Percentiles rank a stretch among this genome's conserved stretches.
Conservation (phyloP, 306 rosid genomes). For the Abrus precatorius region DNA sequence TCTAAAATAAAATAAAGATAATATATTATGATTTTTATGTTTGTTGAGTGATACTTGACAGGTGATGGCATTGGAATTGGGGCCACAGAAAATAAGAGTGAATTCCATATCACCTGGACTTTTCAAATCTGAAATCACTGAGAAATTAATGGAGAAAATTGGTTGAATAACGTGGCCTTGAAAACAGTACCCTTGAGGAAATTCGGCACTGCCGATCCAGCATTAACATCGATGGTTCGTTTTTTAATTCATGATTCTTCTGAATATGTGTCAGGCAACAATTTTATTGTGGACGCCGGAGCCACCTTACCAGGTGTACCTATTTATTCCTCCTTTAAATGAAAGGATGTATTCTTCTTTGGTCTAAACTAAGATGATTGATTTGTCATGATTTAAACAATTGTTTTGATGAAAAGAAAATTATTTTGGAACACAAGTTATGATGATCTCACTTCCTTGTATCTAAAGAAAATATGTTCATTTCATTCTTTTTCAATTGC, state of each 20-base stretch:
- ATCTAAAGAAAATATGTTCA: too few relatives aligned
- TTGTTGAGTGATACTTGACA: slow-evolving; percentile 36
- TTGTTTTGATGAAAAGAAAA: too few relatives aligned
- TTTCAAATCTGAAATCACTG: slow-evolving; percentile 84
- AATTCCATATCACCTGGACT: slow-evolving; percentile 83
- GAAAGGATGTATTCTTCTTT: too few relatives aligned
- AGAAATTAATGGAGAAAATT: slow-evolving; percentile 69
- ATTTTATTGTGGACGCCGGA: slow-evolving; percentile 76
- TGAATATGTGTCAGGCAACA: slow-evolving; percentile 73
- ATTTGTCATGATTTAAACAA: too few relatives aligned
- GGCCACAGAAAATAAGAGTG: slow-evolving; percentile 77
- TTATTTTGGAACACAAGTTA: too few relatives aligned
- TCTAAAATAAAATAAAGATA: too few relatives aligned
- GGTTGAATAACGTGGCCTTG: slow-evolving; percentile 67
- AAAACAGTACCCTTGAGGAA: slow-evolving; percentile 68
- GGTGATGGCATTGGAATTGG: slow-evolving; percentile 90
- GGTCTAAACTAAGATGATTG: too few relatives aligned
- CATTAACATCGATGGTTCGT: slow-evolving; percentile 75
- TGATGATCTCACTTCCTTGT: too few relatives aligned
- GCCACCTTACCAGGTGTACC: slow-evolving; percentile 75
- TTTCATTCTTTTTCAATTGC: too few relatives aligned
- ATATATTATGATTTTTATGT: too few relatives aligned
- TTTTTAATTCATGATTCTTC: slow-evolving; percentile 84
- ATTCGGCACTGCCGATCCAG: slow-evolving; percentile 73
- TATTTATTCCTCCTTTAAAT: slow-evolving; percentile 76